Evolutionary conservation across 306 rosid genomes (phyloP).

Genomic region (Quercus berberidifolia): DNA sequence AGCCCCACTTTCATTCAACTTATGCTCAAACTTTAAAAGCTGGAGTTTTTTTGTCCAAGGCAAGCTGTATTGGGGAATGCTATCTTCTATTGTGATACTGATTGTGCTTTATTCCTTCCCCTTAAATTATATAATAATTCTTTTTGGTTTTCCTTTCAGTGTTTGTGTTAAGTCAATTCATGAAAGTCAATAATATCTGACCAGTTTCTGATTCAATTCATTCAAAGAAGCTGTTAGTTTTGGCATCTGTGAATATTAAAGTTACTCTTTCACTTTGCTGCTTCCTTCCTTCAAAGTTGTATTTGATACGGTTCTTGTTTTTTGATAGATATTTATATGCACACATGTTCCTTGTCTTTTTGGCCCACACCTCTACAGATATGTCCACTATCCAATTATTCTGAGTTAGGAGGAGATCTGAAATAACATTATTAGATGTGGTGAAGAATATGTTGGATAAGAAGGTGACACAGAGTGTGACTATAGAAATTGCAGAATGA

Average conservation of each 20-base stretch:
- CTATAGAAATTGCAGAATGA: neutral
- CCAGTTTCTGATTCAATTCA: slow-evolving; percentile 9
- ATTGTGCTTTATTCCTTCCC: too few species aligned
- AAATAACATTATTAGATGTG: neutral
- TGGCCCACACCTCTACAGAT: neutral
- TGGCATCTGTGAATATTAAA: slow-evolving; percentile 1
- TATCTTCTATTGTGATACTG: slow-evolving; percentile 27
- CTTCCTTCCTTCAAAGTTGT: slow-evolving; percentile 2
- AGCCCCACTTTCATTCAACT: neutral
- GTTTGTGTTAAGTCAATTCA: neutral
- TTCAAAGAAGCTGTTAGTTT: neutral
- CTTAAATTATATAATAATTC: slow-evolving; percentile 8
- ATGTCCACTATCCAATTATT: neutral
- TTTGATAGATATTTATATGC: neutral
- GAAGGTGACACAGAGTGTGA: neutral
- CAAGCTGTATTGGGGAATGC: slow-evolving; percentile 7
- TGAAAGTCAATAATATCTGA: too few species aligned
- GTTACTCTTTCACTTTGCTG: slow-evolving; percentile 9
- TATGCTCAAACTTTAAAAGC: slow-evolving; percentile 5
- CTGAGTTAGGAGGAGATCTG: neutral
- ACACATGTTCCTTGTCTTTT: neutral
- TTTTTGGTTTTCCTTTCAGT: neutral
- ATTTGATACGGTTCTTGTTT: neutral
- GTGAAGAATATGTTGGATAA: neutral
- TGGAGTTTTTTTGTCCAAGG: slow-evolving; percentile 21